Conservation (phyloP, 2,329 filamentous ascomycete species). For the Penicillium sp. region DNA sequence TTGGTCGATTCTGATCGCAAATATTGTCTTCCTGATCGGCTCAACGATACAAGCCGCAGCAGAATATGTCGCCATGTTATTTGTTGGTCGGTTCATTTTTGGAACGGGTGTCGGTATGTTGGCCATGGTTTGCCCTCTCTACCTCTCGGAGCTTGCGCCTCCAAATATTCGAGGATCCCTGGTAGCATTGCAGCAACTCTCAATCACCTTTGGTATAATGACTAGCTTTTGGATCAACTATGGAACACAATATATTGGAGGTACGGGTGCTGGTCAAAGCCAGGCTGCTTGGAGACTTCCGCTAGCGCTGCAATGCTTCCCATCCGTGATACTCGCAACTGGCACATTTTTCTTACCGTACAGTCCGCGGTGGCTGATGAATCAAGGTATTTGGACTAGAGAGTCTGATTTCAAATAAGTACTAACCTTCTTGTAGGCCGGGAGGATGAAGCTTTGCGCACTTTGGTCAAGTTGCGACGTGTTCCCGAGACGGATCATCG, state of each 20-base stretch:
- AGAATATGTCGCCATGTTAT: slow-evolving; percentile 28
- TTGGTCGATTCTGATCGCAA: slow-evolving; percentile 30
- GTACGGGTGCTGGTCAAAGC: slow-evolving; percentile 47
- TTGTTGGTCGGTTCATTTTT: slow-evolving; percentile 40
- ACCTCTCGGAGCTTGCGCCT: slow-evolving; percentile 37
- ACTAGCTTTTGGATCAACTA: slow-evolving; percentile 43
- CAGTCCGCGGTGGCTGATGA: slow-evolving; percentile 73
- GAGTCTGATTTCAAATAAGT: neutral
- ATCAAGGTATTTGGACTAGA: slow-evolving; percentile 48
- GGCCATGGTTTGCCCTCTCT: slow-evolving; percentile 41
- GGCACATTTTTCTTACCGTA: slow-evolving; percentile 77
- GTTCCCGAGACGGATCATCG: slow-evolving; percentile 67
- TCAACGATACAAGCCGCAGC: slow-evolving; percentile 34
- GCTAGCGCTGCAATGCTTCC: slow-evolving; percentile 58
- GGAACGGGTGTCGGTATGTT: slow-evolving; percentile 41
- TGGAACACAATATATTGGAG: slow-evolving; percentile 63
- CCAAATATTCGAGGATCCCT: slow-evolving; percentile 41
- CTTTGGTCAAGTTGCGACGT: slow-evolving; percentile 66
- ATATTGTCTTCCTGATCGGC: slow-evolving; percentile 33
- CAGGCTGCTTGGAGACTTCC: slow-evolving; percentile 55
- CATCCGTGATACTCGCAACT: slow-evolving; percentile 66
- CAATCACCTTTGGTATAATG: slow-evolving; percentile 44
- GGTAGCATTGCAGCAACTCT: slow-evolving; percentile 40
- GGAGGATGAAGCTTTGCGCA: slow-evolving; percentile 67
- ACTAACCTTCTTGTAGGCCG: slow-evolving; percentile 43